Evolutionary conservation across 2,329 filamentous ascomycete species (phyloP), one percentile per base, ranked within the genome.

Genomic region (Elsinoe necatrix): DNA sequence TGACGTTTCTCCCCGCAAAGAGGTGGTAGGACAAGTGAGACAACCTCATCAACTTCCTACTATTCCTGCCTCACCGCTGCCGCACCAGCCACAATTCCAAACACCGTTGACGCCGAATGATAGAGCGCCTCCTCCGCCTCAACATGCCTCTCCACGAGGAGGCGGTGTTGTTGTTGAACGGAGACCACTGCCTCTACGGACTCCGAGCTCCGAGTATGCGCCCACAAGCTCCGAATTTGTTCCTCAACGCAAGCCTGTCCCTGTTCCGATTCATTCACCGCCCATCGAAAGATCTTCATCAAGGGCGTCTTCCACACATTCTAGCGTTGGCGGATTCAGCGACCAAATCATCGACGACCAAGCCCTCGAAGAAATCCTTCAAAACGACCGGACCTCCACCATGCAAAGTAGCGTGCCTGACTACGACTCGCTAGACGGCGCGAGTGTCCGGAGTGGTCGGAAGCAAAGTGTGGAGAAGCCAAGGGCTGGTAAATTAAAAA

Each of bases 401-500:
- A 62, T 73, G 70, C 60, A 61, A 47, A 79, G 75, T 62, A 80
- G 75, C 41, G 77, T 81, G 58, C 84, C 87, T 59, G 77, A 79
- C 31, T 77, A 76, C 31, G 85, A 84, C 6, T 80, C 80, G 4
- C 76, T 87, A 0, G 87, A 92, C 67, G 92, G 92, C 71, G 86
- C 87, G 5, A 93, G 87, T 69, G 85, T 83, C 20, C 63, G 61
- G 64, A 69, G 59, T 70, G 35, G 51, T 39, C 74, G 75, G 1
- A 71, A 75, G 61, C 69, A 76, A 58, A 79, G 79, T 0, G 71
- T 80, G 7, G 84, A 89, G 57, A 81, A 80, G 58, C 86, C 87
- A 14, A 80, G 92, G 60, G 86, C 87, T 61, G 91, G 91, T 50
- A 83, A 91, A 5, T 75, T 92, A 67, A 90, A 86, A 67, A 89